Evolutionary conservation across 2,329 filamentous ascomycete species (phyloP).

Genomic region (Sphaerulina populicola): DNA sequence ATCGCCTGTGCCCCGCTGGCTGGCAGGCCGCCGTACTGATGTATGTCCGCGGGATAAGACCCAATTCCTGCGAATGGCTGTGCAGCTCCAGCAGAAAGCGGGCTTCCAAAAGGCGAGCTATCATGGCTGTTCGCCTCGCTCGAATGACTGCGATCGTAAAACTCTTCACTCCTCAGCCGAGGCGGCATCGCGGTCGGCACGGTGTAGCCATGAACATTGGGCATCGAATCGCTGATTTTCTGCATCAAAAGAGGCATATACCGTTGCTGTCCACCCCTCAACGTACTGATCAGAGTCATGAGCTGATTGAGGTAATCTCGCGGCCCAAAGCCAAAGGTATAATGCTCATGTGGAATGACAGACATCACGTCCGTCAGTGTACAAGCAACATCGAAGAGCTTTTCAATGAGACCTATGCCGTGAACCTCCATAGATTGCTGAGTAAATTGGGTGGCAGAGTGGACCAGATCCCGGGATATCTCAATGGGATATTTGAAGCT

Average conservation of each 20-base stretch:
- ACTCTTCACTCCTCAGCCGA: conserved; percentile 24
- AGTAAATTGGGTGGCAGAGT: conserved; percentile 62
- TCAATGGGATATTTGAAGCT: conserved; percentile 54
- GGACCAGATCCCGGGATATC: conserved; percentile 52
- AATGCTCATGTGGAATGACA: conserved; percentile 48
- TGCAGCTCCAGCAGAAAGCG: conserved; percentile 15
- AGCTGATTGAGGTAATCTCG: conserved; percentile 66
- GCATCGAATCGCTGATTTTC: conserved; percentile 58
- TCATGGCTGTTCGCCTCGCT: conserved; percentile 25
- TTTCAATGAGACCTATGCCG: conserved; percentile 69
- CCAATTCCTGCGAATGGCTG: conserved; percentile 7
- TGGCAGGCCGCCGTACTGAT: conserved; percentile 1
- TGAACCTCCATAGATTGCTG: conserved; percentile 66
- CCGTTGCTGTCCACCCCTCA: conserved; percentile 67
- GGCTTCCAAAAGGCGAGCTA: conserved; percentile 29
- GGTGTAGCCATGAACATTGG: conserved; percentile 25
- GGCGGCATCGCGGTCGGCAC: conserved; percentile 23
- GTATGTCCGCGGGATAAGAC: conserved; percentile 2
- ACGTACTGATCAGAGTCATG: conserved; percentile 55
- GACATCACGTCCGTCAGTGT: conserved; percentile 66
- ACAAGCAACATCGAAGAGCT: conserved; percentile 67
- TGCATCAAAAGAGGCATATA: conserved; percentile 68
- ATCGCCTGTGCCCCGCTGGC: conserved; percentile 2
- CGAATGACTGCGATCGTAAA: conserved; percentile 28
- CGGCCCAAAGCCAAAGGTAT: conserved; percentile 56